These are phyloP conservation scores for Xylaria polymorpha DNA, from an alignment of 2,329 filamentous ascomycete species.

Conservation along the genomic window DNA sequence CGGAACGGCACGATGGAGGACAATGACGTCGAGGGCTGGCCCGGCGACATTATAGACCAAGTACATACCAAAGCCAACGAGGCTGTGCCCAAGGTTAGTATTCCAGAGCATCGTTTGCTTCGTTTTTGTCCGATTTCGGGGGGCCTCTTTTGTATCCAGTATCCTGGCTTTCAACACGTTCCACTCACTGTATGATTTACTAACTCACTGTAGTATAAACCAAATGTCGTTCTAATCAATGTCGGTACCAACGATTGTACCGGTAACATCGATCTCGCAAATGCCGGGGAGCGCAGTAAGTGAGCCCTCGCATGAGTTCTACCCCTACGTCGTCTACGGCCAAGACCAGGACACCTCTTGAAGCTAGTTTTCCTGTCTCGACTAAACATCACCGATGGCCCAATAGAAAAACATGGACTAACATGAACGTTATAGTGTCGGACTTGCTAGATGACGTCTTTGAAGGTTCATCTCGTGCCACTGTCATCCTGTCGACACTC, in stretches of 20 bases:
- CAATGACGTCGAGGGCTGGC: slow-evolving; percentile 54
- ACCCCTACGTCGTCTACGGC: not conserved
- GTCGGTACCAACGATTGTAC: slow-evolving; percentile 56
- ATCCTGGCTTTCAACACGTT: not conserved
- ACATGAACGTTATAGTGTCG: slow-evolving; percentile 36
- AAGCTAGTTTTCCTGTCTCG: not conserved
- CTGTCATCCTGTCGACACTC: slow-evolving; percentile 52
- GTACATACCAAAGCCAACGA: slow-evolving; percentile 49
- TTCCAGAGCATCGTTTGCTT: not conserved
- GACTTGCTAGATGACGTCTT: slow-evolving; percentile 50
- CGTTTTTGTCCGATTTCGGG: not conserved
- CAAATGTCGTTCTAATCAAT: slow-evolving; percentile 55
- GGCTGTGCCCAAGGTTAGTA: slow-evolving; percentile 41
- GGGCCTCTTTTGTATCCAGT: not conserved
- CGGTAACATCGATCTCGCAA: slow-evolving; percentile 47
- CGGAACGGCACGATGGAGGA: slow-evolving; percentile 52
- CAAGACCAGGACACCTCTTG: not conserved
- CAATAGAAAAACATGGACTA: not conserved
- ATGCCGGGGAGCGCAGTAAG: slow-evolving; percentile 45
- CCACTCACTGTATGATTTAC: not conserved
- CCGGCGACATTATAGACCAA: slow-evolving; percentile 51
- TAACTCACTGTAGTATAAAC: slow-evolving; percentile 42
- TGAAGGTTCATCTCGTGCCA: slow-evolving; percentile 47
- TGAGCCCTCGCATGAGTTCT: slow-evolving; percentile 2
- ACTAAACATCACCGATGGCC: not conserved